Conservation (phyloP, 495 filamentous ascomycete genomes). For the Hypoxylon fragiforme region DNA sequence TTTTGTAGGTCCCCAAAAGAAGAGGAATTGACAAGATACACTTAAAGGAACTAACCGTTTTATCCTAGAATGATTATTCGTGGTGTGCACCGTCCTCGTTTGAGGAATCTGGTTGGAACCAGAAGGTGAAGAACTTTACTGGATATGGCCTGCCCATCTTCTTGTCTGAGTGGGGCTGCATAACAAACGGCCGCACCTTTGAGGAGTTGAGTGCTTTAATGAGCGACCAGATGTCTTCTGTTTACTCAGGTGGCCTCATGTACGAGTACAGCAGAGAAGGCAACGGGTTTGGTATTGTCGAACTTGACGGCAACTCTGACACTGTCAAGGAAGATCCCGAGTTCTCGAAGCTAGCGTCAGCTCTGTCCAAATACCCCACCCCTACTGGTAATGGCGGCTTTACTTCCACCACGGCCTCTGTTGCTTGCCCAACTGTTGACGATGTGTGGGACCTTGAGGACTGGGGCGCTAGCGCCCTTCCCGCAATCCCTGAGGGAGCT, state of each 20-base stretch:
- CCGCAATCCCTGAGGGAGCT: slow-evolving; percentile 72
- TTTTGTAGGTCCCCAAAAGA: slow-evolving; percentile 69
- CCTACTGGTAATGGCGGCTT: slow-evolving; percentile 79
- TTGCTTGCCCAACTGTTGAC: slow-evolving; percentile 69
- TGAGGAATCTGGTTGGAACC: slow-evolving; percentile 76
- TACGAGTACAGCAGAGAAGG: slow-evolving; percentile 90
- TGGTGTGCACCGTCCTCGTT: slow-evolving; percentile 87
- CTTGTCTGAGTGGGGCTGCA: slow-evolving; percentile 94
- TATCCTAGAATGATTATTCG: slow-evolving; percentile 83
- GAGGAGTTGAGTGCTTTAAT: slow-evolving; percentile 81
- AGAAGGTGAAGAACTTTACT: slow-evolving; percentile 89
- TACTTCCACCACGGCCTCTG: slow-evolving; percentile 65
- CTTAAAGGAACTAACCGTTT: slow-evolving; percentile 7
- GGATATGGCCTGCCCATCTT: slow-evolving; percentile 92
- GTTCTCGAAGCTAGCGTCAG: slow-evolving; percentile 68
- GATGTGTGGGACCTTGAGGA: slow-evolving; percentile 70
- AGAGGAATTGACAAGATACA: background rate
- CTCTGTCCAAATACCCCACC: slow-evolving; percentile 62
- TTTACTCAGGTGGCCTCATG: slow-evolving; percentile 94
- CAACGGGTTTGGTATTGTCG: slow-evolving; percentile 76
- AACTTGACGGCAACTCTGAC: slow-evolving; percentile 57
- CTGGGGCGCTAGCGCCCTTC: slow-evolving; percentile 59
- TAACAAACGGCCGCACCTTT: slow-evolving; percentile 76
- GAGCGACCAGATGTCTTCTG: slow-evolving; percentile 78
- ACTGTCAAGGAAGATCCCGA: slow-evolving; percentile 53